Evolutionary conservation across 768 basidiomycete genomes (phyloP).

Genomic region (Boletus coccyginus): DNA sequence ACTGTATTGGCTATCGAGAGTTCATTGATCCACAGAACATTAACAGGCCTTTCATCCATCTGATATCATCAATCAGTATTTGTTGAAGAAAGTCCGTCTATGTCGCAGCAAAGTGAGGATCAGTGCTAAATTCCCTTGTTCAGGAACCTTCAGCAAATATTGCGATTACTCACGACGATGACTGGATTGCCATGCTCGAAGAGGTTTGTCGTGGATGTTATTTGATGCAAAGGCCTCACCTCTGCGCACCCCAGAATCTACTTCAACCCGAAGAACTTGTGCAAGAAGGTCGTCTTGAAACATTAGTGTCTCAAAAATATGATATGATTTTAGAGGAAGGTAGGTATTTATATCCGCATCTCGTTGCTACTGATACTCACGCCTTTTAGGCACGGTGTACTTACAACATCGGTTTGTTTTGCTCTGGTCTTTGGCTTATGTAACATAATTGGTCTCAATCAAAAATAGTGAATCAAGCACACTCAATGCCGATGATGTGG

Average conservation of each 20-base stretch:
- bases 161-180: constrained; percentile 3
- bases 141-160: not conserved
- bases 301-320: not conserved
- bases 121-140: not conserved
- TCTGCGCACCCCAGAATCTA: not conserved
- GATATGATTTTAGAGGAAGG: not conserved
- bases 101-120: not conserved
- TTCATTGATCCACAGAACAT: too few relatives aligned
- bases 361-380: not conserved
- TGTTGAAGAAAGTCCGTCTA: not conserved
- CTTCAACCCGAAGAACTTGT: not conserved
- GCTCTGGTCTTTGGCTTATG: not conserved
- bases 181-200: constrained; percentile 7
- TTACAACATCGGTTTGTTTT: constrained; percentile 8
- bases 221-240: not conserved
- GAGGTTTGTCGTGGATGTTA: not conserved
- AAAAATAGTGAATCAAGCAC: not conserved
- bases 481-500: not conserved
- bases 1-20: too few relatives aligned
- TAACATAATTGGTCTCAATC: not conserved
- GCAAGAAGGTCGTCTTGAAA: constrained; percentile 1
- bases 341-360: not conserved
- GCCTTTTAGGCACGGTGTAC: constrained; percentile 1
- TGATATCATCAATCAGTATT: constrained; percentile 8
- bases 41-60: too few relatives aligned